phyloP scores from a whole-genome alignment of 257 asterid genomes.

The Nemophila menziesii region DNA sequence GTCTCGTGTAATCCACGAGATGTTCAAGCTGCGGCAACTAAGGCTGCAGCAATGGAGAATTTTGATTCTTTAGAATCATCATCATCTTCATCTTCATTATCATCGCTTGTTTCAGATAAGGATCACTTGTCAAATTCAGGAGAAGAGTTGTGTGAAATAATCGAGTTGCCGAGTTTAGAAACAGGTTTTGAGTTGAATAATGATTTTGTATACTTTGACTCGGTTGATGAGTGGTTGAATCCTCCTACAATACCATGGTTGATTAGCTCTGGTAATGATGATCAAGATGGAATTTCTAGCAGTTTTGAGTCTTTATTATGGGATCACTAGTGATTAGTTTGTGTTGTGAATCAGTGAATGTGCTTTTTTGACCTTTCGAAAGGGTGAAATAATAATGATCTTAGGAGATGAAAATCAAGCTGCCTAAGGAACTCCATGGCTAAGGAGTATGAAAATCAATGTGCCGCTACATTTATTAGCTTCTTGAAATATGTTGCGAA shows the following conservation, averaged over 20 bases:
- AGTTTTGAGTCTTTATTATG: not conserved
- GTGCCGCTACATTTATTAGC: too few species aligned
- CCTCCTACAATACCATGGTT: slow-evolving; percentile 4
- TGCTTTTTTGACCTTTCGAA: too few species aligned
- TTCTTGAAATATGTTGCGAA: too few species aligned
- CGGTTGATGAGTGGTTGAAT: not conserved
- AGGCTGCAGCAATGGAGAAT: slow-evolving; percentile 53
- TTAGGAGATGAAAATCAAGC: too few species aligned
- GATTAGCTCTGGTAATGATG: not conserved
- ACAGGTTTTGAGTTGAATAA: not conserved
- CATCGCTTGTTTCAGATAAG: slow-evolving; percentile 1
- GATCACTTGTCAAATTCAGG: not conserved
- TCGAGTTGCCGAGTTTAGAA: not conserved
- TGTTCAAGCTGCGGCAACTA: slow-evolving; percentile 65
- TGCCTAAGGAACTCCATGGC: too few species aligned
- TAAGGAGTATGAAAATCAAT: too few species aligned
- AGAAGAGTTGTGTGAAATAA: slow-evolving; percentile 1
- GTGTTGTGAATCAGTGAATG: too few species aligned
- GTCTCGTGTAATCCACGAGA: slow-evolving; percentile 58
- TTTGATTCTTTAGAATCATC: not conserved
- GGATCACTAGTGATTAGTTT: not conserved
- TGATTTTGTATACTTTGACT: not conserved
- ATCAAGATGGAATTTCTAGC: not conserved
- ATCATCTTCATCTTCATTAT: not conserved
- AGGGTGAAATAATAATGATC: too few species aligned